A percentile compares a stretch with the other conserved stretches of the same genome.
phyloP scores from a whole-genome alignment of 441 rosid species.

The Gossypium schwendimanii region DNA sequence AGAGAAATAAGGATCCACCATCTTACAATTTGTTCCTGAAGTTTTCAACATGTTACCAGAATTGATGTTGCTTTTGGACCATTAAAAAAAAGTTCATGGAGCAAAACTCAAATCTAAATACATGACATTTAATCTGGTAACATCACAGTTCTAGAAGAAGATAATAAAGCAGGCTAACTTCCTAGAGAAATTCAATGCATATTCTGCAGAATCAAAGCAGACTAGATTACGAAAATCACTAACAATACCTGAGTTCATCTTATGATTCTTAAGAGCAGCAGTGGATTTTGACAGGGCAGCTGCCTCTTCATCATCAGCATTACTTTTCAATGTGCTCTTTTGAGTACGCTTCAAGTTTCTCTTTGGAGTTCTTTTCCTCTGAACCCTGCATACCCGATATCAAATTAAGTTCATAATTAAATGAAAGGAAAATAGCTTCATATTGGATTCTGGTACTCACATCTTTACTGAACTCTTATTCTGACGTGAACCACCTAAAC shows the following conservation, averaged over 20 bases:
- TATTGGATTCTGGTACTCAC: constrained; percentile 35
- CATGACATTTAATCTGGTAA: not conserved
- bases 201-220: not conserved
- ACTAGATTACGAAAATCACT: not conserved
- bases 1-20: not conserved
- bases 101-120: not conserved
- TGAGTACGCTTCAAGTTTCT: constrained; percentile 35
- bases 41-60: not conserved
- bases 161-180: not conserved
- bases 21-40: not conserved
- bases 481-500: constrained; percentile 28
- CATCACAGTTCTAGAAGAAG: not conserved
- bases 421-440: constrained; percentile 8
- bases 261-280: constrained; percentile 19
- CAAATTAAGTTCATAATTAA: constrained; percentile 13
- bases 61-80: not conserved
- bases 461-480: constrained; percentile 38
- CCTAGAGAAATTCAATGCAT: not conserved
- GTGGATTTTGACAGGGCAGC: constrained; percentile 33
- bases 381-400: constrained; percentile 35
- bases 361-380: constrained; percentile 86
- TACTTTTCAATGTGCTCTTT: constrained; percentile 29
- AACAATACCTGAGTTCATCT: constrained; percentile 29
- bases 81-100: not conserved
- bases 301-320: constrained; percentile 36